Conservation (phyloP, 1,284 basidiomycete genomes). For the Erythrobasidium hasegawianum region DNA sequence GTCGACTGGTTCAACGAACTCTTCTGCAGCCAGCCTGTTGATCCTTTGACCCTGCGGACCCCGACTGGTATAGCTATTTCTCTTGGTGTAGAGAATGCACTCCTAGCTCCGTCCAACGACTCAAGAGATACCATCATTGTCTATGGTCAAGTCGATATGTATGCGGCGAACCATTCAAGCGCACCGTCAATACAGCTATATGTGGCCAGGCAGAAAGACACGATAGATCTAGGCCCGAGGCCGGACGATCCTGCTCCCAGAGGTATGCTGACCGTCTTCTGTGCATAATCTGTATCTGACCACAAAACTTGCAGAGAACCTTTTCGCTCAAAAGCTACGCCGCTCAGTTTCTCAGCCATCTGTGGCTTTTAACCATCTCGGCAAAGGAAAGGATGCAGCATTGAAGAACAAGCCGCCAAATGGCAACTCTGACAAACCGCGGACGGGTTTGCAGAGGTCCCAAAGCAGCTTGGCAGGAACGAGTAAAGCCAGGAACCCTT, state of each 20-base stretch:
- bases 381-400: conserved; percentile 17
- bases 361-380: background rate
- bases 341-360: conserved; percentile 26
- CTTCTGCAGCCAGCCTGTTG: conserved; percentile 22
- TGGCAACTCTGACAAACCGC: background rate
- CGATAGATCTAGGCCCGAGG: conserved; percentile 7
- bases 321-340: conserved; percentile 32
- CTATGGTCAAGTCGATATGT: conserved; percentile 16
- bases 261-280: background rate
- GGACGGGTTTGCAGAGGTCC: background rate
- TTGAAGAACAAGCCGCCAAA: background rate
- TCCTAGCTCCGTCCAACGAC: background rate
- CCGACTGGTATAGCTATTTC: conserved; percentile 9
- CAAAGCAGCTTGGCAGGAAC: background rate
- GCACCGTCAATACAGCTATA: conserved; percentile 13
- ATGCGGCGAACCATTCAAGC: background rate
- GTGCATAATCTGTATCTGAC: background rate
- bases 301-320: conserved; percentile 11
- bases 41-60: conserved; percentile 9
- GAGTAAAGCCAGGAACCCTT: conserved; percentile 3
- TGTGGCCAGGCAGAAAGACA: conserved; percentile 22
- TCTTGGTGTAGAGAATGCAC: conserved; percentile 1
- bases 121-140: conserved; percentile 10
- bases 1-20: conserved; percentile 24
- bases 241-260: conserved; percentile 30